A percentile compares a stretch with the other conserved stretches of the same genome.
Evolutionary conservation across 2,329 filamentous ascomycete species (phyloP).

Genomic region (Chrysoporthe austroafricana): DNA sequence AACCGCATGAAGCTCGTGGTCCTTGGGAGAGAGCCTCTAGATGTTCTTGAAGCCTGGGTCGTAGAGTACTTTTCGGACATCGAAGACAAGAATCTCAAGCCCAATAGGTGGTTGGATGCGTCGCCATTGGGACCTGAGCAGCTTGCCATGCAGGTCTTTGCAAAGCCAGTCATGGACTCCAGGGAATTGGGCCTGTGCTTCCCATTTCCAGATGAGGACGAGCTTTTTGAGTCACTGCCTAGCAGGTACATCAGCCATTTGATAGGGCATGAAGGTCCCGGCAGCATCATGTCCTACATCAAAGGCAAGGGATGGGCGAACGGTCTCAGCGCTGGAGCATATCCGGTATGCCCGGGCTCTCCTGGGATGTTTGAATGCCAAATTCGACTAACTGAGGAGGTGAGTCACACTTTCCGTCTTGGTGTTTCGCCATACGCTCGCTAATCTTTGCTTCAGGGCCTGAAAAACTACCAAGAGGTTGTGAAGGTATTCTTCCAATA

Average conservation of each 20-base stretch:
- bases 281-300: conserved; percentile 87
- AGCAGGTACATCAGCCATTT: conserved; percentile 86
- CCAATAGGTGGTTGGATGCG: conserved; percentile 58
- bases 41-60: conserved; percentile 83
- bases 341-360: conserved; percentile 74
- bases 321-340: conserved; percentile 75
- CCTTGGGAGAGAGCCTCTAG: conserved; percentile 78
- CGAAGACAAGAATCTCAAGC: conserved; percentile 77
- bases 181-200: conserved; percentile 81
- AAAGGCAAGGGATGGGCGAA: conserved; percentile 92
- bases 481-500: conserved; percentile 89
- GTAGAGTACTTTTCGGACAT: conserved; percentile 81
- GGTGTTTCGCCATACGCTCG: conserved; percentile 27
- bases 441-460: conserved; percentile 48
- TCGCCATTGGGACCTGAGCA: conserved; percentile 54
- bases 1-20: conserved; percentile 94
- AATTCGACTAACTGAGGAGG: conserved; percentile 82
- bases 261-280: conserved; percentile 90
- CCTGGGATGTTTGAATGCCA: conserved; percentile 80
- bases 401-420: conserved; percentile 36
- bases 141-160: conserved; percentile 73
- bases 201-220: conserved; percentile 82
- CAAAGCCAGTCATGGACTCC: conserved; percentile 89
- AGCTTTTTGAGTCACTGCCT: conserved; percentile 78
- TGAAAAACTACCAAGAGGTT: conserved; percentile 81